These are phyloP conservation scores for Penicillium sp. DNA, from an alignment of 2,329 filamentous ascomycete species.

Conservation along the genomic window DNA sequence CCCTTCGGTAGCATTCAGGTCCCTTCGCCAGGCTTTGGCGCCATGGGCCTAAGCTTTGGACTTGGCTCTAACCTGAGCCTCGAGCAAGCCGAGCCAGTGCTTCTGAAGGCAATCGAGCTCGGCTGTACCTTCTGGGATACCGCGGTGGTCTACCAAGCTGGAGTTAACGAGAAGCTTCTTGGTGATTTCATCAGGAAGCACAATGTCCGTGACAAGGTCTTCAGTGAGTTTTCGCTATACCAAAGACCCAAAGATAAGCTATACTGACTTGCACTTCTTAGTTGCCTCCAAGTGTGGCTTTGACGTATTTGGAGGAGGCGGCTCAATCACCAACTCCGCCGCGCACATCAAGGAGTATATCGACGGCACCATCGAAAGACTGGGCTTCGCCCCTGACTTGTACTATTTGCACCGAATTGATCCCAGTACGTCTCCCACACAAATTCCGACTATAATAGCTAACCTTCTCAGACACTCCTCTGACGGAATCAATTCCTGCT, in stretches of 20 bases:
- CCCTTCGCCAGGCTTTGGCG: constrained; percentile 50
- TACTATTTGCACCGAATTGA: constrained; percentile 52
- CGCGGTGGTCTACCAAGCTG: constrained; percentile 50
- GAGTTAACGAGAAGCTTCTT: constrained; percentile 54
- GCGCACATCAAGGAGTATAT: constrained; percentile 53
- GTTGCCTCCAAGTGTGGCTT: constrained; percentile 55
- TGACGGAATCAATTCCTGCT: constrained; percentile 51
- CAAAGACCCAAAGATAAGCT: not conserved
- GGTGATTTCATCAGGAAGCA: constrained; percentile 56
- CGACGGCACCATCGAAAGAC: constrained; percentile 52
- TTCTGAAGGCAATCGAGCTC: constrained; percentile 52
- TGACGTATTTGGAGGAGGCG: constrained; percentile 35
- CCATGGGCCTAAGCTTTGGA: constrained; percentile 52
- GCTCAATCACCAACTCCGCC: constrained; percentile 48
- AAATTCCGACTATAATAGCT: not conserved
- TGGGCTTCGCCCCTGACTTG: constrained; percentile 51
- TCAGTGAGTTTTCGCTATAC: constrained; percentile 36
- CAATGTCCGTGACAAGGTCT: constrained; percentile 54
- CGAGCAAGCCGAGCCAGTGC: constrained; percentile 52
- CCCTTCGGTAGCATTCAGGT: constrained; percentile 44
- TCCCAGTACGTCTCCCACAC: constrained; percentile 37
- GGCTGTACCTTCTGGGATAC: constrained; percentile 53
- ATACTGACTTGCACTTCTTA: constrained; percentile 16
- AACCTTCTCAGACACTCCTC: constrained; percentile 39
- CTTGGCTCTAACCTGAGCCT: constrained; percentile 46